Evolutionary conservation across 164 flowering plant genomes (phyloP), one percentile per base, ranked within the genome.

Genomic region (Stephania yunnanensis): DNA sequence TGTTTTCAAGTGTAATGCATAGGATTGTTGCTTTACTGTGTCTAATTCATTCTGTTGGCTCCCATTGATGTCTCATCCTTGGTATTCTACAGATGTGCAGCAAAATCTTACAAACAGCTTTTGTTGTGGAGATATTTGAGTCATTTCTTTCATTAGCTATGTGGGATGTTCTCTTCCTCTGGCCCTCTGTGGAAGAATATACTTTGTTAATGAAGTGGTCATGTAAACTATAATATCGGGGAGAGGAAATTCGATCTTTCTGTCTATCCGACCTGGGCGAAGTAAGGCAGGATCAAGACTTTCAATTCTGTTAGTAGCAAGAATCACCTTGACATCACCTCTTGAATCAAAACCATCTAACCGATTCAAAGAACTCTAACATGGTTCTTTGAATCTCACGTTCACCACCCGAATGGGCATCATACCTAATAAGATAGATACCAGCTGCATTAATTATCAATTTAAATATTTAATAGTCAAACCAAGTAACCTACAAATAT

Each of bases 341-440:
- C 91, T 89, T 30, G 97, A 90, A 84, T 95, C 98, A 82, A 95
- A 95, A 68, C 98, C 98, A 89, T 93, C 98, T 52, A 95, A 85
- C 78, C 93, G 98, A 82, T 92, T 95, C 74, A n/a, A n/a, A 95
- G 83, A 95, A 76, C 75, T 95, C 98, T 81, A 95, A 82, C 97
- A 95, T 92, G 19, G 95, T 95, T 85, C 97, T 89, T 80, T 95
- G 98, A 74, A 95, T 93, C 78, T 95, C 98, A 81, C 98, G 97
- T 77, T 95, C 98, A 77, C 97, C 98, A 45, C 98, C 98, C n/a
- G 97, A 91, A 79, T 91, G 92, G 55, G 97, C 97, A 81, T 95
- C 98, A 73, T 92, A 95, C 91, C 98, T 3, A 31, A 72, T 72
- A 17, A 55, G 46, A 30, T 31, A 48, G 10, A 30, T 17, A 48